phyloP scores from a whole-genome alignment of 345 rosid species.

The Raphanus raphanistrum region DNA sequence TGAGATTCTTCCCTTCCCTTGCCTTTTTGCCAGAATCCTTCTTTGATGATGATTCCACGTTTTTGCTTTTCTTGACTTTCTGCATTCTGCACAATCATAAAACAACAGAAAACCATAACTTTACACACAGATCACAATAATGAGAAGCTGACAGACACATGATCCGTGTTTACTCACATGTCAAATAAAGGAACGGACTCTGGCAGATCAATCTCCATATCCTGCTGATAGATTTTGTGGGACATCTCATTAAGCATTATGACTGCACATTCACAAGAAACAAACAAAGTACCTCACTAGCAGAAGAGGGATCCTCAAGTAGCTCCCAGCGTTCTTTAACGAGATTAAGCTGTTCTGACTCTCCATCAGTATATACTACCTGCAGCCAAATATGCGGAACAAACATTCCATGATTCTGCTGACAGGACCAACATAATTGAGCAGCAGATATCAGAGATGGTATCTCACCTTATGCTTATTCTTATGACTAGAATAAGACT shows the following conservation, averaged over 20 bases:
- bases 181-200: conserved; percentile 43
- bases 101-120: not conserved
- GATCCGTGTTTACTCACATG: conserved; percentile 43
- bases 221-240: conserved; percentile 36
- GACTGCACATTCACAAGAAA: not conserved
- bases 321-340: conserved; percentile 55
- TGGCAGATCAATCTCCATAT: conserved; percentile 40
- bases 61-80: not conserved
- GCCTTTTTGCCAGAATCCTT: conserved; percentile 9
- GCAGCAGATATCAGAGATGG: conserved; percentile 9
- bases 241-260: conserved; percentile 4
- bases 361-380: conserved; percentile 75
- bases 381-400: conserved; percentile 27
- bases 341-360: conserved; percentile 62
- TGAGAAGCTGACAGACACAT: not conserved
- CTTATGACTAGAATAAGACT: conserved; percentile 45
- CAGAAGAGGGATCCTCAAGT: conserved; percentile 31
- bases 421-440: not conserved
- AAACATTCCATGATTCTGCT: conserved; percentile 15
- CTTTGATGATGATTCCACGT: not conserved
- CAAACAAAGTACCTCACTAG: not conserved
- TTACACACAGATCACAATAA: conserved; percentile 6
- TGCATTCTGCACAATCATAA: conserved; percentile 39
- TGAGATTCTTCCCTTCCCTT: conserved; percentile 29
- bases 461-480: conserved; percentile 64